These are phyloP conservation scores for Fusarium falciforme DNA, from an alignment of 2,329 filamentous ascomycete genomes.

Conservation along the genomic window DNA sequence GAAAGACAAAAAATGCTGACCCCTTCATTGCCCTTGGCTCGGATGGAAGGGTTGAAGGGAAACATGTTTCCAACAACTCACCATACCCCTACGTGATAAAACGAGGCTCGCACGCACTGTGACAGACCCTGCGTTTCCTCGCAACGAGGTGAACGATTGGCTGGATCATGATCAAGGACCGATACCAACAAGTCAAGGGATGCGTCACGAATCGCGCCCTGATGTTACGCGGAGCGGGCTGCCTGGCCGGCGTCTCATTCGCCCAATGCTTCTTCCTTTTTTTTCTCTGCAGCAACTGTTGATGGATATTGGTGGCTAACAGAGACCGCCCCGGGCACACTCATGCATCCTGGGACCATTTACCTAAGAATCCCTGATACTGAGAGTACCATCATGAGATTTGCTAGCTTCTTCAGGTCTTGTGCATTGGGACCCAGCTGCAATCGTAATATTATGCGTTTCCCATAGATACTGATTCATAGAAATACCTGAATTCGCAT, in stretches of 20 bases:
- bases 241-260: slow-evolving; percentile 20
- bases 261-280: slow-evolving; percentile 4
- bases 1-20: slow-evolving; percentile 4
- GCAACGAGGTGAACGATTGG: slow-evolving; percentile 28
- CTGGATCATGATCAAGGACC: slow-evolving; percentile 26
- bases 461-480: not conserved
- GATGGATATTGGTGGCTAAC: slow-evolving; percentile 9
- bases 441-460: not conserved
- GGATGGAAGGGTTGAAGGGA: slow-evolving; percentile 38
- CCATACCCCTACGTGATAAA: slow-evolving; percentile 17
- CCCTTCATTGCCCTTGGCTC: slow-evolving; percentile 23
- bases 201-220: slow-evolving; percentile 39
- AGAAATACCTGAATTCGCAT: not conserved
- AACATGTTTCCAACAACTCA: slow-evolving; percentile 30
- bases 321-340: slow-evolving; percentile 8
- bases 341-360: slow-evolving; percentile 14
- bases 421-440: not conserved
- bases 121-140: slow-evolving; percentile 19
- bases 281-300: slow-evolving; percentile 11
- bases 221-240: slow-evolving; percentile 26
- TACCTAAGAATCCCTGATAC: slow-evolving; percentile 15
- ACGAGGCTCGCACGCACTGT: slow-evolving; percentile 35
- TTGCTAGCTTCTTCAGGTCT: not conserved
- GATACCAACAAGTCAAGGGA: slow-evolving; percentile 40
- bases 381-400: slow-evolving; percentile 15